phyloP scores from a whole-genome alignment of 1,284 basidiomycete genomes.

The Sanghuangporus sanghuang region DNA sequence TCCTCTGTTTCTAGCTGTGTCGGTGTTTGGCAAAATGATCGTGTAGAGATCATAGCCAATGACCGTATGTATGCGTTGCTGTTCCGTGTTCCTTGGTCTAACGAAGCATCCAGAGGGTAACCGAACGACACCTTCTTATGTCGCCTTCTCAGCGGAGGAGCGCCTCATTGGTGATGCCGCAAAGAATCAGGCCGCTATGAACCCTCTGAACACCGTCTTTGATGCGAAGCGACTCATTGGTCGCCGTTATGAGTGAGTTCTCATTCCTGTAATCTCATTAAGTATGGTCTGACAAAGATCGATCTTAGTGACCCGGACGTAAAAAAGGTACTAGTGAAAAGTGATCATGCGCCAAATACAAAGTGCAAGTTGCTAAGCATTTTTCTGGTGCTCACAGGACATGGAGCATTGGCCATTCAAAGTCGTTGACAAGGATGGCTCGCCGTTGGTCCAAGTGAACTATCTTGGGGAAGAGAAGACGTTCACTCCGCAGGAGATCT shows the following conservation, averaged over 20 bases:
- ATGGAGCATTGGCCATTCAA: constrained; percentile 94
- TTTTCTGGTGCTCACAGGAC: constrained; percentile 43
- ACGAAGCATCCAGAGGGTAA: constrained; percentile 77
- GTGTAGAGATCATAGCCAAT: constrained; percentile 98
- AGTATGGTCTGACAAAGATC: constrained; percentile 15
- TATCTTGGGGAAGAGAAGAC: constrained; percentile 93
- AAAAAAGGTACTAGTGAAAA: constrained; percentile 70
- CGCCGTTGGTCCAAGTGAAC: constrained; percentile 93
- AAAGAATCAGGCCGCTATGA: constrained; percentile 97
- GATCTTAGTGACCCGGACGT: constrained; percentile 71
- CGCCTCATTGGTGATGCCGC: constrained; percentile 99
- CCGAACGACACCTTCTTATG: constrained; percentile 98
- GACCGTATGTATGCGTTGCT: constrained; percentile 58
- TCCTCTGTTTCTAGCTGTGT: constrained; percentile 59
- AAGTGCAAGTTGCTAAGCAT: constrained; percentile 2
- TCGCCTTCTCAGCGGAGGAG: constrained; percentile 96
- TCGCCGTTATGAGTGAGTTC: constrained; percentile 83
- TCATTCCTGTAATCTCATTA: background rate
- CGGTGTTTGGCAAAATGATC: constrained; percentile 98
- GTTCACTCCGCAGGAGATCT: constrained; percentile 97
- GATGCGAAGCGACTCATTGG: constrained; percentile 98
- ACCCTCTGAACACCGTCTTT: constrained; percentile 93
- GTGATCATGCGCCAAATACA: constrained; percentile 1
- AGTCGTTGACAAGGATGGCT: constrained; percentile 90
- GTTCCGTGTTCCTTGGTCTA: constrained; percentile 15